Evolutionary conservation across 148 eudicot genomes (phyloP).

Genomic region (Bassia scoparia): DNA sequence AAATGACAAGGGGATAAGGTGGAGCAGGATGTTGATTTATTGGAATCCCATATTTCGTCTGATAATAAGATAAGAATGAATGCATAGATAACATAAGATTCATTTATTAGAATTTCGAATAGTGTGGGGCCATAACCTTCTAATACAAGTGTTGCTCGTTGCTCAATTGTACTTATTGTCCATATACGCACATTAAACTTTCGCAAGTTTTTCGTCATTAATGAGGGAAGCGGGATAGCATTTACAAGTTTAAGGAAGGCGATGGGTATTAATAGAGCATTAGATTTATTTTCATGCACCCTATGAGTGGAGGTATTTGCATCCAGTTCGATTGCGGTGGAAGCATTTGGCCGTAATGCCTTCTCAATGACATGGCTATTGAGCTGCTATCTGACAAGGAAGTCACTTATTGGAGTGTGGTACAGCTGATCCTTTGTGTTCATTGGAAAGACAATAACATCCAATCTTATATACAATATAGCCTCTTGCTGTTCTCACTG

Average conservation of each 20-base stretch:
- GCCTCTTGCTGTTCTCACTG: too few species aligned
- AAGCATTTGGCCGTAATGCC: constrained; percentile 60
- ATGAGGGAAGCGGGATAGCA: constrained; percentile 46
- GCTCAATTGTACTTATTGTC: constrained; percentile 69
- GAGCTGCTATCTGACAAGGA: constrained; percentile 63
- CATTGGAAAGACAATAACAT: constrained; percentile 48
- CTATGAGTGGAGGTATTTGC: constrained; percentile 76
- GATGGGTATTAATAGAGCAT: constrained; percentile 51
- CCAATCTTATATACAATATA: constrained; percentile 56
- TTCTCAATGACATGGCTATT: constrained; percentile 55
- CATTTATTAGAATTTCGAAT: constrained; percentile 42
- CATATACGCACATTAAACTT: constrained; percentile 53
- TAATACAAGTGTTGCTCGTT: constrained; percentile 44
- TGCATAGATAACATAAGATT: constrained; percentile 32
- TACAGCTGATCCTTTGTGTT: constrained; percentile 68
- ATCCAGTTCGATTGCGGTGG: constrained; percentile 57
- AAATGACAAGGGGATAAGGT: too few species aligned
- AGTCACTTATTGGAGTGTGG: constrained; percentile 80
- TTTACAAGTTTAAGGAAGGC: constrained; percentile 51
- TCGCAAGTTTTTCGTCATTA: constrained; percentile 46
- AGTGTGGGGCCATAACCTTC: constrained; percentile 57
- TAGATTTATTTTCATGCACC: constrained; percentile 74
- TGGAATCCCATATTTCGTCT: too few species aligned
- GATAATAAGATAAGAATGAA: constrained; percentile 20
- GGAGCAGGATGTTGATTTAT: too few species aligned